Base-by-base conservation (phyloP, 805 yeast genomes). In the Lipomyces starkeyi region DNA sequence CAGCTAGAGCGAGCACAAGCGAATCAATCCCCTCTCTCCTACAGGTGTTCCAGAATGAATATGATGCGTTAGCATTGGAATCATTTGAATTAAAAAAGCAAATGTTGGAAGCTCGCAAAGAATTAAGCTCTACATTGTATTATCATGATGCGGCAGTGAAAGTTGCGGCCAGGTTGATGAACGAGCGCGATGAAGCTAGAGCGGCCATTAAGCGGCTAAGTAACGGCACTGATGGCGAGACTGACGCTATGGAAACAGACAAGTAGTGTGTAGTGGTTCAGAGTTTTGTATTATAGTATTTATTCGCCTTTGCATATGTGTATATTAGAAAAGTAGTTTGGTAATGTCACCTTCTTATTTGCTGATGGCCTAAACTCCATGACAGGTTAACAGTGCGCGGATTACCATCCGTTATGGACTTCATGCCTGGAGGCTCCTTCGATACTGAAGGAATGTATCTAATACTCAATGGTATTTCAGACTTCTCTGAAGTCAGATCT, bases 81-180 rank as follows among this genome's bases (percentile, higher is more conserved):
- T 83, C 89, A n/a, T 93, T 91, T 75, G 85, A 87, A 55, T 80
- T 93, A 69, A 83, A 94, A 70, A 89, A 90, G 75, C 91, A 90
- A 72, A 80, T 93, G 37, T 85, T 83, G 63, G 81, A 82, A 25
- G 83, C 92, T 0, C 84, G 89, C 64, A 86, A 89, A 71, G 93
- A 91, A 74, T 80, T 93, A 58, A 88, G 95, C 34, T 80, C 89
- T 2, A 88, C 97, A 0, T 79, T 92, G 47, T 93, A 91, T 74
- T 89, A 88, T 74, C 91, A 91, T 71, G 97, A 93, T 76, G 97
- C 97, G 0, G 97, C 97, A 2, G 88, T 91, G 1, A 81, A 93
- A 66, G 97, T 93, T 1, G 96, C 95, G 0, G 88, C 97, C 0
- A 83, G 83, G 37, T 87, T 91, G 1, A 80, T 89, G 20, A 83